Conservation (phyloP, 1,284 basidiomycete species). For the Dichomitus squalens region DNA sequence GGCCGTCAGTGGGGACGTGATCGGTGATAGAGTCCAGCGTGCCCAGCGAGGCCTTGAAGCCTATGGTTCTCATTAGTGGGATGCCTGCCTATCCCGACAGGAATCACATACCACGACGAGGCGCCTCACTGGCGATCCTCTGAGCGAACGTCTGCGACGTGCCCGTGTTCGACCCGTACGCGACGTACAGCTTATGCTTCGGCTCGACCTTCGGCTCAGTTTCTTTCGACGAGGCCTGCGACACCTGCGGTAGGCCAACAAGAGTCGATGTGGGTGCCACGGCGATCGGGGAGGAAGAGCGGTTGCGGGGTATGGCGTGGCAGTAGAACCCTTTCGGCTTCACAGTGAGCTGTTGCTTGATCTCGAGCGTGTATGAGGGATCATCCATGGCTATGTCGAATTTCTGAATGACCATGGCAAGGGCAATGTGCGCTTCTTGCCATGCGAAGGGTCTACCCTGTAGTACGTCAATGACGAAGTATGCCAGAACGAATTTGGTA, state of each 20-base stretch:
- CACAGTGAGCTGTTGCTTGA: conserved; percentile 50
- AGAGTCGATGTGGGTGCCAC: conserved; percentile 20
- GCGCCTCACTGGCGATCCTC: conserved; percentile 44
- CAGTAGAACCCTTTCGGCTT: conserved; percentile 49
- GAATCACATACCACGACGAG: conserved; percentile 37
- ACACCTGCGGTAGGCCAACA: conserved; percentile 9
- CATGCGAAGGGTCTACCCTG: conserved; percentile 49
- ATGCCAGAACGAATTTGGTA: background rate
- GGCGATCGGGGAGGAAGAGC: conserved; percentile 16
- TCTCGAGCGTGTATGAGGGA: conserved; percentile 43
- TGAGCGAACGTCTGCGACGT: conserved; percentile 54
- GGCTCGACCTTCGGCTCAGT: conserved; percentile 6
- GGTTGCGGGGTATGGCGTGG: conserved; percentile 39
- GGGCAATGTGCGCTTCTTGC: conserved; percentile 50
- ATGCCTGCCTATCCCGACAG: too few relatives aligned
- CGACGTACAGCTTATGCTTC: conserved; percentile 39
- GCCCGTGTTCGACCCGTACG: conserved; percentile 55
- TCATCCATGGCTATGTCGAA: conserved; percentile 49
- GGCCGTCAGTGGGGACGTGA: conserved; percentile 47
- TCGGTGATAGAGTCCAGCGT: conserved; percentile 47
- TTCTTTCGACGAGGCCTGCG: background rate
- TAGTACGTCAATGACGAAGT: background rate
- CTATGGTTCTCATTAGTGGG: conserved; percentile 24
- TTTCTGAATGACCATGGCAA: conserved; percentile 44
- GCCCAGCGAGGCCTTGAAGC: conserved; percentile 44